Evolutionary conservation across 768 basidiomycete genomes (phyloP), one percentile per base, ranked within the genome.

Genomic region (Lyophyllum decastes): DNA sequence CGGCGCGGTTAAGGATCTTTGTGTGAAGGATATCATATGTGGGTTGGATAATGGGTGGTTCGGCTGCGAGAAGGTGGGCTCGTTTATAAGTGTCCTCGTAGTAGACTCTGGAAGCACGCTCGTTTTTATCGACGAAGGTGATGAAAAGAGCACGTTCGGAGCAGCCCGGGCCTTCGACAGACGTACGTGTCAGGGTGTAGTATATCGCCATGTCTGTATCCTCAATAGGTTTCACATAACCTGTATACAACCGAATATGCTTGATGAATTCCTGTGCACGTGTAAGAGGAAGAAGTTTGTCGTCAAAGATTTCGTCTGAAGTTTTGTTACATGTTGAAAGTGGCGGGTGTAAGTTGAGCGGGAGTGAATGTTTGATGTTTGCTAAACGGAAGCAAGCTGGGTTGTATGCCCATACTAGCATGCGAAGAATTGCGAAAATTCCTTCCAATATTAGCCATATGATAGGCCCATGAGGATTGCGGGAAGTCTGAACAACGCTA

Each of bases 391-490:
- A 57, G 3, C 2, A 49, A 11, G 24, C 14, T 19, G 63, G 60
- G 40, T 61, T 64, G 47, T 48, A 61, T 10, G 54, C 55, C 63
- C 63, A 64, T 5, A 63, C 16, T 6, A 52, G 19, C 24, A 61
- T 57, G 9, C 61, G 59, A 2, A 59, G 4, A n/a, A 61, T 17
- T 0, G 64, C 53, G 4, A 65, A 52, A 8, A 33, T 30, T 9
- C 38, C 57, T 55, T 65, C 64, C 6, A 59, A 14, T n/a, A 41
- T 11, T 14, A 65, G 54, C 64, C 64, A 65, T 12, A 57, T 35
- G 5, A 55, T 22, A 8, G 63, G 57, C 2, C 52, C 60, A 2
- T 10, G 22, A 3, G 45, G 48, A 14, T 35, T 26, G 11, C 38
- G n/a, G 21, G 45, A 46, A 14, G 47, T 48, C 19, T 56, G 54